phyloP scores from a whole-genome alignment of 2,329 filamentous ascomycete genomes.

The Fusarium transvaalense region DNA sequence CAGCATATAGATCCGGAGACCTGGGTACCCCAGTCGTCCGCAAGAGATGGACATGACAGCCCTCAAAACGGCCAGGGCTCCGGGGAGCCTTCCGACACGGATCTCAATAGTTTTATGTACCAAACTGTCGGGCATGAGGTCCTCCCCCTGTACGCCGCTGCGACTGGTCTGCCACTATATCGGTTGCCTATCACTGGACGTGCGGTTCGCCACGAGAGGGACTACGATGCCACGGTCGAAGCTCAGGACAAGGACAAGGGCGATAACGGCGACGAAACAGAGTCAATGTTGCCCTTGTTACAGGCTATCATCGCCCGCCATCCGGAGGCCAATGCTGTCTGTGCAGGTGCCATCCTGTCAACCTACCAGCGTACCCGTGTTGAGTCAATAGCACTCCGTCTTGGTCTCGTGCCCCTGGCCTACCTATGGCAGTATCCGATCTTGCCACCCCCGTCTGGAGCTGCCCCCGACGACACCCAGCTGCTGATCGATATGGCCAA shows the following conservation, averaged over 20 bases:
- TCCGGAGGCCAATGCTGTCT: slow-evolving; percentile 86
- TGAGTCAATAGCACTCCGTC: slow-evolving; percentile 86
- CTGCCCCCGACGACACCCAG: slow-evolving; percentile 60
- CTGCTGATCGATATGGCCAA: slow-evolving; percentile 85
- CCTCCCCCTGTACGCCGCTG: slow-evolving; percentile 84
- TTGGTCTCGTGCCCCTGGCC: slow-evolving; percentile 85
- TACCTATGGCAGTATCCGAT: slow-evolving; percentile 93
- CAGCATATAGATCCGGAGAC: slow-evolving; percentile 43
- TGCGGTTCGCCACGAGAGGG: slow-evolving; percentile 76
- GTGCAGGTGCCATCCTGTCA: slow-evolving; percentile 90
- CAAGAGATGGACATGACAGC: slow-evolving; percentile 13
- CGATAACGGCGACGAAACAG: slow-evolving; percentile 80
- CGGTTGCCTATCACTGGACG: slow-evolving; percentile 79
- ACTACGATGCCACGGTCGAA: slow-evolving; percentile 67
- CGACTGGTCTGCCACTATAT: slow-evolving; percentile 86
- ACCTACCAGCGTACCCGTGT: slow-evolving; percentile 97
- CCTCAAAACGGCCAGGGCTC: slow-evolving; percentile 14
- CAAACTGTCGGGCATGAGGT: slow-evolving; percentile 94
- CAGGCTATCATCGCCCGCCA: slow-evolving; percentile 73
- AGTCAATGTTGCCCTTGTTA: slow-evolving; percentile 85
- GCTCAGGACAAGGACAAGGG: slow-evolving; percentile 27
- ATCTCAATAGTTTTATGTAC: slow-evolving; percentile 99
- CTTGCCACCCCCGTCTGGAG: slow-evolving; percentile 65
- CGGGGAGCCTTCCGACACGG: slow-evolving; percentile 50
- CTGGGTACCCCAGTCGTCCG: slow-evolving; percentile 32